These are phyloP conservation scores for Pilaira anomala DNA, from an alignment of 192 early-diverging fungal species.

Conservation along the genomic window DNA sequence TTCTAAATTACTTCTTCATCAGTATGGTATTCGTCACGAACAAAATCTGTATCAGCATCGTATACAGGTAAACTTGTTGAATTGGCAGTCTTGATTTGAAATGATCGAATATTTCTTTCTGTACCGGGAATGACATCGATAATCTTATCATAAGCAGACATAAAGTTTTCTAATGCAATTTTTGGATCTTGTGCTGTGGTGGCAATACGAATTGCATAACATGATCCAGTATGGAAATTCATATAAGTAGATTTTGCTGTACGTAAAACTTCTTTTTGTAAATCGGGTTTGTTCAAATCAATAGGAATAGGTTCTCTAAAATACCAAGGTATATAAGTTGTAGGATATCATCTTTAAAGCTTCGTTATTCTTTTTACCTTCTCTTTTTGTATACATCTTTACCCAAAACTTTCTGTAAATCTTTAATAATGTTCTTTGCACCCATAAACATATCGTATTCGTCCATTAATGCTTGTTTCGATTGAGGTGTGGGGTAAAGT, in stretches of 20 bases:
- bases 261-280: slow-evolving; percentile 59
- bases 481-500: slow-evolving; percentile 78
- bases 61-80: slow-evolving; percentile 84
- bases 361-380: slow-evolving; percentile 53
- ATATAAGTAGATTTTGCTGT: slow-evolving; percentile 63
- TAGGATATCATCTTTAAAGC: slow-evolving; percentile 13
- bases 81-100: slow-evolving; percentile 79
- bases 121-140: slow-evolving; percentile 67
- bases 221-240: slow-evolving; percentile 28
- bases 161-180: slow-evolving; percentile 77
- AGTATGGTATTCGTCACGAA: neutral
- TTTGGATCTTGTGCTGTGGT: slow-evolving; percentile 52
- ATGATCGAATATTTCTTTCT: slow-evolving; percentile 83
- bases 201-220: slow-evolving; percentile 67
- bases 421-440: slow-evolving; percentile 72
- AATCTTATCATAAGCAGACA: slow-evolving; percentile 56
- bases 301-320: slow-evolving; percentile 70
- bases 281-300: slow-evolving; percentile 52
- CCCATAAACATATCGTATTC: slow-evolving; percentile 86
- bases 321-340: neutral
- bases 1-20: slow-evolving; percentile 2
- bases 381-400: slow-evolving; percentile 74
- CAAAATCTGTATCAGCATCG: slow-evolving; percentile 53
- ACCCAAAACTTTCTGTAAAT: slow-evolving; percentile 77
- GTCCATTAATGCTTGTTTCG: slow-evolving; percentile 68